These are phyloP conservation scores for Agrocybe pediades DNA, from an alignment of 768 basidiomycete species.

Conservation along the genomic window DNA sequence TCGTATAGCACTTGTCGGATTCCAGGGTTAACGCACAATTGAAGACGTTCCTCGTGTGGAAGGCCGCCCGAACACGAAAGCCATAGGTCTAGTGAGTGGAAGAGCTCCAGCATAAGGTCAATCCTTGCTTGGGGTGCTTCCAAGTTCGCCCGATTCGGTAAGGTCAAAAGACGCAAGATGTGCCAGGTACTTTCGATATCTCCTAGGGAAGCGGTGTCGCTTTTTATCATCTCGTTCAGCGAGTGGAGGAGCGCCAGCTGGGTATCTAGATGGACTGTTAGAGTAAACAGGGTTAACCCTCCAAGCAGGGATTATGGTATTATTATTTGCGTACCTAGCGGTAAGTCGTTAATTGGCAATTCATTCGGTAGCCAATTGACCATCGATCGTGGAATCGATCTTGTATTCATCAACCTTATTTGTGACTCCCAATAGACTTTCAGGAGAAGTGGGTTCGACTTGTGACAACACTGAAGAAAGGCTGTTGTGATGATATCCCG, in stretches of 20 bases:
- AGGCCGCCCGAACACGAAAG: not conserved
- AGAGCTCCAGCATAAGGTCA: conserved; percentile 3
- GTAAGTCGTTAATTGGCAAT: not conserved
- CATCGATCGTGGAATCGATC: not conserved
- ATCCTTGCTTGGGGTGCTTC: not conserved
- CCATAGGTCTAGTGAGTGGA: conserved; percentile 4
- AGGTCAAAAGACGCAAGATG: not conserved
- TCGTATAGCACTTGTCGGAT: conserved; percentile 1
- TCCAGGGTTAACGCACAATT: conserved; percentile 6
- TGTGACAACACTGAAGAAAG: conserved; percentile 6
- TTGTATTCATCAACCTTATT: conserved; percentile 8
- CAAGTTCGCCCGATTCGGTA: not conserved
- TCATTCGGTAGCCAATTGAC: not conserved
- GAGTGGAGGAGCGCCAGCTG: conserved; percentile 4
- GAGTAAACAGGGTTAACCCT: not conserved
- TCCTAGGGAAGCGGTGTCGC: not conserved
- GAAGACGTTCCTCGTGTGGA: not conserved
- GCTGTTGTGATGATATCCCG: conserved; percentile 4
- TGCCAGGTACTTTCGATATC: conserved; percentile 8
- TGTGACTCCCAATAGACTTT: conserved; percentile 11
- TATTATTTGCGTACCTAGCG: not conserved
- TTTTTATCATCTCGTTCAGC: not conserved
- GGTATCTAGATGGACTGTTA: not conserved
- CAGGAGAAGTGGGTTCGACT: not conserved
- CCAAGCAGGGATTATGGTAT: not conserved